Percentiles rank a stretch among this genome's conserved stretches.
These are phyloP conservation scores for Leccinum pellstonianum DNA, from an alignment of 768 basidiomycete genomes.

Conservation along the genomic window DNA sequence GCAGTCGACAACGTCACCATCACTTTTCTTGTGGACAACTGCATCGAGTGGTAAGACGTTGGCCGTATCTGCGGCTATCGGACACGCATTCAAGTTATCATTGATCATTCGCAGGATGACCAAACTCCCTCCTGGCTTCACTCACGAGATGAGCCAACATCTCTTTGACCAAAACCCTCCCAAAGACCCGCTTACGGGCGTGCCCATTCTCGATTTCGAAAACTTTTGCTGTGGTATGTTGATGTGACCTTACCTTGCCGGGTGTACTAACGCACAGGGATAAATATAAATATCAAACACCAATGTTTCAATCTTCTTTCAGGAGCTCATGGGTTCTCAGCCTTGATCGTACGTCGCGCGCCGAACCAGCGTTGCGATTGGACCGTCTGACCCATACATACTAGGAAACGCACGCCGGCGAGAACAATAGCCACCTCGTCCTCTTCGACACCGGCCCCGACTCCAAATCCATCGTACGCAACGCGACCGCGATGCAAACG, in stretches of 20 bases:
- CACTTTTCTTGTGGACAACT: conserved; percentile 75
- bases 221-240: conserved; percentile 63
- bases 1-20: conserved; percentile 43
- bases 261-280: background rate
- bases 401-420: conserved; percentile 58
- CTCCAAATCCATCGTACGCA: conserved; percentile 69
- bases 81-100: background rate
- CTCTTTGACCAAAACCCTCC: conserved; percentile 47
- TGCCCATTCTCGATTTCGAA: conserved; percentile 70
- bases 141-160: conserved; percentile 67
- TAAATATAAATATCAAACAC: background rate
- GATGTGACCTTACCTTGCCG: too few species aligned
- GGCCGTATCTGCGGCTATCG: background rate
- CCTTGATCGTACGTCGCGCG: conserved; percentile 56
- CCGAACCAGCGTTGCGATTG: background rate
- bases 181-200: conserved; percentile 45
- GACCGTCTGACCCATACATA: too few species aligned
- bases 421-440: conserved; percentile 46
- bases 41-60: conserved; percentile 70
- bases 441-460: conserved; percentile 89
- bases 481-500: conserved; percentile 58
- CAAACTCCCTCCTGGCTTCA: conserved; percentile 74
- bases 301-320: background rate
- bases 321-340: conserved; percentile 87
- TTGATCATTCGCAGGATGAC: conserved; percentile 57